These are phyloP conservation scores for Amphicarpaea edgeworthii DNA, from an alignment of 306 rosid species.

Conservation along the genomic window DNA sequence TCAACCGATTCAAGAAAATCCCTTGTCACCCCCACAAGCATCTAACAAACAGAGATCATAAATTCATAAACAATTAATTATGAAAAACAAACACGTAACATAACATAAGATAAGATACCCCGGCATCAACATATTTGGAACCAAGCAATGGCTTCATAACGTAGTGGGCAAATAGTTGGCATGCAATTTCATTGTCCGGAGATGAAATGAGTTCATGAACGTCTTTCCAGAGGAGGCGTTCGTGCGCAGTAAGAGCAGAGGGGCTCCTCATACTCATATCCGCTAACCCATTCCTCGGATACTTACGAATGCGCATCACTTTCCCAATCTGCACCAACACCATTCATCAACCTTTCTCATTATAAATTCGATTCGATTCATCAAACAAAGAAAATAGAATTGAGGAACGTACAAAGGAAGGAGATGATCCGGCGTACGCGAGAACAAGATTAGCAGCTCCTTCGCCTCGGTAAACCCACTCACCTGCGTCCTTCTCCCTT, in stretches of 20 bases:
- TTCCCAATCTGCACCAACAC: constrained; percentile 67
- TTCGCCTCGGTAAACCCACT: constrained; percentile 93
- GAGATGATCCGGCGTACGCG: constrained; percentile 72
- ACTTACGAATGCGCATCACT: constrained; percentile 84
- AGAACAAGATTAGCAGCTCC: constrained; percentile 95
- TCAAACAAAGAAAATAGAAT: not conserved
- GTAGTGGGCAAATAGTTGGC: constrained; percentile 60
- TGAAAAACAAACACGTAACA: too few species aligned
- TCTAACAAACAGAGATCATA: constrained; percentile 59
- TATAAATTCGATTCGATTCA: not conserved
- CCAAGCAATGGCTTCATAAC: constrained; percentile 89
- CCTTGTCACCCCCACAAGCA: constrained; percentile 59
- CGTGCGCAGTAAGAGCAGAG: constrained; percentile 62
- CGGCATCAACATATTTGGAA: constrained; percentile 75
- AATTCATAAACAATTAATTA: too few species aligned
- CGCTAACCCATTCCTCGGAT: constrained; percentile 50
- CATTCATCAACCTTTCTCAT: not conserved
- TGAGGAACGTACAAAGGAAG: constrained; percentile 62
- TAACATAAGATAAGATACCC: constrained; percentile 69
- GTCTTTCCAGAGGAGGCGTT: constrained; percentile 75
- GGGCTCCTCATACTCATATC: constrained; percentile 44
- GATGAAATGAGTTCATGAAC: constrained; percentile 57
- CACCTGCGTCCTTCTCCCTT: constrained; percentile 59
- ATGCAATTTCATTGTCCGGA: constrained; percentile 61
- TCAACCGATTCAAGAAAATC: constrained; percentile 72